phyloP scores from a whole-genome alignment of 139 green algal genomes.

The Chlorella sp. region DNA sequence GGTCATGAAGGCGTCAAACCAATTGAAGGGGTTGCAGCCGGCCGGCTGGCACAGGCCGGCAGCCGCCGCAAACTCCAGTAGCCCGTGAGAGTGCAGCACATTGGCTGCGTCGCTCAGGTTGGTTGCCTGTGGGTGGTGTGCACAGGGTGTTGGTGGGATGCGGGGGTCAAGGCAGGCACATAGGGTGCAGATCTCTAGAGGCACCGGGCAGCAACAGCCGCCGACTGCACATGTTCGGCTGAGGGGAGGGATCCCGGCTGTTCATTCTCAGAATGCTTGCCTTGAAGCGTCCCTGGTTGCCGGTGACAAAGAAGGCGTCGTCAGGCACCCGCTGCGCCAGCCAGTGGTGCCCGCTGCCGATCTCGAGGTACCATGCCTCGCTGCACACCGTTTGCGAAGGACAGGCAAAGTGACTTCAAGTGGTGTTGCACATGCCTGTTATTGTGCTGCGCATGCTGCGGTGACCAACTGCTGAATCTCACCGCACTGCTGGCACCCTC shows the following conservation, averaged over 20 bases:
- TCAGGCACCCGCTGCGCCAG: slow-evolving; percentile 3
- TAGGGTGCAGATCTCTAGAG: too few species aligned
- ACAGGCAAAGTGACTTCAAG: too few species aligned
- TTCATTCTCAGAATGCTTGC: too few species aligned
- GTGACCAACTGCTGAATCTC: too few species aligned
- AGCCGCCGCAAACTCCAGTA: slow-evolving; percentile 3
- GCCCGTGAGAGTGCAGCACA: slow-evolving; percentile 11
- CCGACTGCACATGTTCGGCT: too few species aligned
- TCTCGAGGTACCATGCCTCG: slow-evolving; percentile 10
- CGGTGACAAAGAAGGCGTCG: not conserved
- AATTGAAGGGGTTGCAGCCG: slow-evolving; percentile 7
- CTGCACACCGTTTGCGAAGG: not conserved
- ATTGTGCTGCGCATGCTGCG: too few species aligned
- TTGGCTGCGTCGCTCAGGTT: not conserved
- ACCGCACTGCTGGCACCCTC: too few species aligned
- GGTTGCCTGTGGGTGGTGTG: not conserved
- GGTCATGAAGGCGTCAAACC: slow-evolving; percentile 7
- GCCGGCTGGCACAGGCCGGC: not conserved
- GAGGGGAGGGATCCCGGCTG: too few species aligned
- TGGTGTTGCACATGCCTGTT: too few species aligned
- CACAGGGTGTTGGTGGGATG: too few species aligned
- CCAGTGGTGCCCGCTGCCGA: slow-evolving; percentile 27
- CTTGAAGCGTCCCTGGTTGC: slow-evolving; percentile 33
- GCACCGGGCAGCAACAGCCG: too few species aligned
- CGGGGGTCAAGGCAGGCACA: too few species aligned